Evolutionary conservation across 257 asterid species (phyloP).

Genomic region (Gardenia jasminoides): DNA sequence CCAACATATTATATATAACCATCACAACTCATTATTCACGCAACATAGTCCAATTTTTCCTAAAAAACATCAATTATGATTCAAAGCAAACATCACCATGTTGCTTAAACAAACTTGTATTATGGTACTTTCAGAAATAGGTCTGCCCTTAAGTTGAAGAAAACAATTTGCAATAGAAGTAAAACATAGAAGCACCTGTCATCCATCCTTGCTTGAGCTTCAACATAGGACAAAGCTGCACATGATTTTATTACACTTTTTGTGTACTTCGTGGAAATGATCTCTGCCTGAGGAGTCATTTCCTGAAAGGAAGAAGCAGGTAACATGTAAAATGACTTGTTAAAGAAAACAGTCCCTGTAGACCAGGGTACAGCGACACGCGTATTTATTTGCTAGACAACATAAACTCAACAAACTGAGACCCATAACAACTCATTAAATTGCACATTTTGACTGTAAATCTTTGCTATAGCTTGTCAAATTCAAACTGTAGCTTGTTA

Average conservation of each 20-base stretch:
- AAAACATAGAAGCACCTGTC: constrained; percentile 58
- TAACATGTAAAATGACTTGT: not conserved
- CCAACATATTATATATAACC: not conserved
- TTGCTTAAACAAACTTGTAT: not conserved
- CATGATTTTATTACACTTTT: constrained; percentile 87
- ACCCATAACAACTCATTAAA: not conserved
- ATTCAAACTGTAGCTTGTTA: not conserved
- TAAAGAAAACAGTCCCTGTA: not conserved
- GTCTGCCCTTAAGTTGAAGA: not conserved
- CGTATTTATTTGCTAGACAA: not conserved
- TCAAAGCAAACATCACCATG: not conserved
- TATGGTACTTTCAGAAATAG: not conserved
- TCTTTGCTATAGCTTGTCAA: not conserved
- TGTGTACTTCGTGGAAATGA: constrained; percentile 77
- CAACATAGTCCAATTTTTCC: not conserved
- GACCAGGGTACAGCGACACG: not conserved
- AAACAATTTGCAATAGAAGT: constrained; percentile 6
- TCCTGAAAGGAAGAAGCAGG: constrained; percentile 44
- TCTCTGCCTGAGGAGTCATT: constrained; percentile 93
- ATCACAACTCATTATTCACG: not conserved
- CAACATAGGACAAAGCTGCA: constrained; percentile 95
- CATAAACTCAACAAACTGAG: not conserved
- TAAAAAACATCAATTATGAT: not conserved
- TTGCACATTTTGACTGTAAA: not conserved
- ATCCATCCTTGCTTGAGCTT: constrained; percentile 99